Base-by-base conservation (phyloP, 2,329 filamentous ascomycete genomes). In the Phialophora tarda region DNA sequence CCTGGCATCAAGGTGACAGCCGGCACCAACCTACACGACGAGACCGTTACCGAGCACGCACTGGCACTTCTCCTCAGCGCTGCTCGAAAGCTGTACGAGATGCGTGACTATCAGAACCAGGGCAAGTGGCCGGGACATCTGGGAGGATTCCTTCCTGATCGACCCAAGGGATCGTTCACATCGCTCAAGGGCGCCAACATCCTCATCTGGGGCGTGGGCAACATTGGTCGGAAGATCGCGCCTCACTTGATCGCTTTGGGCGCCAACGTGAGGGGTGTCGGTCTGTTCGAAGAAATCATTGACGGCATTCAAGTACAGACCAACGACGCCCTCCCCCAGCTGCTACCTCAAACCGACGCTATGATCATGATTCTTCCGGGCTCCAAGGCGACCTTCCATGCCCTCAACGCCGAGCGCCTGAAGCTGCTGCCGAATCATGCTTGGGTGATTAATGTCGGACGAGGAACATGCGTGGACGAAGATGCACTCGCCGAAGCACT, bases 281-380 rank as follows among this genome's bases (percentile, higher is more conserved):
- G 88, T 11, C 80, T 87, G 14, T 75, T 73, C 8, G 73, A 82
- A 1, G 87, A 88, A 6, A 85, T 89, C 12, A 81, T 88, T 57
- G 77, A 84, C 64, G 87, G 86, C 14, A 79, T 85, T 51, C 80
- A 88, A 79, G 82, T 89, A 61, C 83, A 81, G 75, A 75, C 72
- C 59, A 86, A 88, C 74, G 83, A 85, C 59, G 78, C 77, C 55
- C 79, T 89, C 53, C 68, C 81, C 4, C 78, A 84, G 68, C 75
- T 88, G 32, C 79, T 89, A 51, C 79, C 82, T 41, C 73, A 82
- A 74, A 88, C 86, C 0, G 87, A 89, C 72, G 87, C 85, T 0
- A 79, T 89, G n/a, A 86, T 89, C 71, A 88, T 89, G 86, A 89
- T 89, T 68, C 79, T 89, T 4, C 86, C 86, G 0, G 86, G 86